Evolutionary conservation across 495 filamentous ascomycete species (phyloP).

Genomic region (Aspergillus indologenus): DNA sequence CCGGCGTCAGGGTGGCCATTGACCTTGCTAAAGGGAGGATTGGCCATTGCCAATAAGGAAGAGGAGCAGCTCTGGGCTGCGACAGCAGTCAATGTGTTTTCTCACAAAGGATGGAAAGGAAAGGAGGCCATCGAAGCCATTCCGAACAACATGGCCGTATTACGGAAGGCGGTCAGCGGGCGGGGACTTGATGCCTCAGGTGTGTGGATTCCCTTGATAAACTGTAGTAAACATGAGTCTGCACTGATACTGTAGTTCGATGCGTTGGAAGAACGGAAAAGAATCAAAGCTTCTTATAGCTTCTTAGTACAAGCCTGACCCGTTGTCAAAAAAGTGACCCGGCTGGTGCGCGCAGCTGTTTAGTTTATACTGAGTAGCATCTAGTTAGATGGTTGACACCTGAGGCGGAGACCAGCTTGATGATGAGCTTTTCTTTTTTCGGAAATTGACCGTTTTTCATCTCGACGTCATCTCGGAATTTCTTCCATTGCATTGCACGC

Average conservation of each 20-base stretch:
- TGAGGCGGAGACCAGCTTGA: constrained; percentile 11
- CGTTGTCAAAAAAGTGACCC: too few relatives aligned
- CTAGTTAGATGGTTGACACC: constrained; percentile 7
- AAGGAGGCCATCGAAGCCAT: background rate
- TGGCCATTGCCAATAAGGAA: constrained; percentile 21
- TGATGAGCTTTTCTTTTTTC: background rate
- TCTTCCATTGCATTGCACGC: background rate
- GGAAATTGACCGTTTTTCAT: background rate
- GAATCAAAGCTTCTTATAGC: too few relatives aligned
- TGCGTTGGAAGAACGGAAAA: too few relatives aligned
- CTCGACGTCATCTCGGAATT: constrained; percentile 17
- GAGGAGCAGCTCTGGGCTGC: background rate
- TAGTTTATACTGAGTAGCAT: too few relatives aligned
- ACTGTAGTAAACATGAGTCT: too few relatives aligned
- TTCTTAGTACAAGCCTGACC: too few relatives aligned
- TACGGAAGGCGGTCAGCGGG: background rate
- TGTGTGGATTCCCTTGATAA: too few relatives aligned
- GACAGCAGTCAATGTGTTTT: constrained; percentile 10
- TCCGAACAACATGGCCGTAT: background rate
- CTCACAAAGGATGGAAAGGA: background rate
- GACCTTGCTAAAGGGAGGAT: constrained; percentile 17
- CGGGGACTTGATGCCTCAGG: background rate
- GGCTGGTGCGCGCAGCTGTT: too few relatives aligned
- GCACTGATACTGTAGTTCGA: too few relatives aligned
- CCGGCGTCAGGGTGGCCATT: constrained; percentile 31